phyloP scores from a whole-genome alignment of 306 rosid species.

The Arachis hypogaea region DNA sequence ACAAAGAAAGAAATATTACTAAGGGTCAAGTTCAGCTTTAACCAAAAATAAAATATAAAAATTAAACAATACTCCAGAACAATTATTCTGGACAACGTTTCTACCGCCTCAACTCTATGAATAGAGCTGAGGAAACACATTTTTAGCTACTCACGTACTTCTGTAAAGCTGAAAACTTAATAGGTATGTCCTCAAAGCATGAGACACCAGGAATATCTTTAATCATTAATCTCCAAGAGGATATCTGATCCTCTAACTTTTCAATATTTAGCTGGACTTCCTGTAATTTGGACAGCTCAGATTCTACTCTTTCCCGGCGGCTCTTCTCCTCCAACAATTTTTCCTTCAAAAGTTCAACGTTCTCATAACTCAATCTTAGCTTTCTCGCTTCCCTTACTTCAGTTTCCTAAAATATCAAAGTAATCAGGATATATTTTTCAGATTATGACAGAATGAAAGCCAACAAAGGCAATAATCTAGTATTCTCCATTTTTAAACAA shows the following conservation, averaged over 20 bases:
- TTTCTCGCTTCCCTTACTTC: constrained; percentile 94
- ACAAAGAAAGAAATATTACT: background rate
- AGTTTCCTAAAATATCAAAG: constrained; percentile 69
- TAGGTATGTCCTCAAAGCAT: constrained; percentile 75
- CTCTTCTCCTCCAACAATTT: constrained; percentile 77
- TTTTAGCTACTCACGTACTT: constrained; percentile 58
- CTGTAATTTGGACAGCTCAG: constrained; percentile 73
- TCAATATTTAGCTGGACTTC: constrained; percentile 67
- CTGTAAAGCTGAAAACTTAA: constrained; percentile 80
- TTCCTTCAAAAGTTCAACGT: constrained; percentile 76
- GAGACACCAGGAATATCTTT: constrained; percentile 78
- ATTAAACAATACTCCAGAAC: constrained; percentile 11
- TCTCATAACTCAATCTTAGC: constrained; percentile 76
- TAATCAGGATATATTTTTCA: constrained; percentile 35
- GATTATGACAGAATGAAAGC: constrained; percentile 6
- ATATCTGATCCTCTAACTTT: constrained; percentile 79
- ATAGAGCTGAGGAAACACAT: constrained; percentile 33
- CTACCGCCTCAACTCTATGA: constrained; percentile 17
- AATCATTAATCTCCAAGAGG: constrained; percentile 66
- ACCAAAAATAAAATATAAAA: constrained; percentile 9
- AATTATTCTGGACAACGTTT: constrained; percentile 7
- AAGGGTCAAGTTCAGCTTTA: background rate
- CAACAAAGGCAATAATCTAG: background rate
- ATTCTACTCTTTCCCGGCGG: constrained; percentile 74
- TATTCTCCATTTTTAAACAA: constrained; percentile 7